A percentile compares a stretch with the other conserved stretches of the same genome.
Conservation (phyloP, 1,139 yeast species). For the Candida albicans region DNA sequence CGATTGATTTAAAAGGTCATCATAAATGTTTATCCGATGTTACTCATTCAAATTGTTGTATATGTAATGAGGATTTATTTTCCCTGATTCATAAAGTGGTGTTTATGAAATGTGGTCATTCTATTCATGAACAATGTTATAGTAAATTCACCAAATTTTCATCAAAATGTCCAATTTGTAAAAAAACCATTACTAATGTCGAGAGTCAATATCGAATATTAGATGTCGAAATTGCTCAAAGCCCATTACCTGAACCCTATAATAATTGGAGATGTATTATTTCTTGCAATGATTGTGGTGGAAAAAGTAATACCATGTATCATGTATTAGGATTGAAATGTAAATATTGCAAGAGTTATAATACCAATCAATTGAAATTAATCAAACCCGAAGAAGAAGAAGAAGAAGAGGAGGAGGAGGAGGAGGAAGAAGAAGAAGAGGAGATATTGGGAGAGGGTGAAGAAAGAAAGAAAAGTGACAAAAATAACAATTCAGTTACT, state of each 20-base stretch:
- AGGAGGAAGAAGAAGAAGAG: slow-evolving; percentile 8
- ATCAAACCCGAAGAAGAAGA: slow-evolving; percentile 56
- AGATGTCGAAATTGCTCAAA: slow-evolving; percentile 77
- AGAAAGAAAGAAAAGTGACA: neutral
- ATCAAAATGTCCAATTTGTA: slow-evolving; percentile 89
- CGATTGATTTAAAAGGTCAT: slow-evolving; percentile 71
- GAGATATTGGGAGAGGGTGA: slow-evolving; percentile 8
- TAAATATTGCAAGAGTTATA: slow-evolving; percentile 81
- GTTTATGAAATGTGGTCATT: slow-evolving; percentile 93
- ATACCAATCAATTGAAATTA: slow-evolving; percentile 71
- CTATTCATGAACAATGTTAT: slow-evolving; percentile 84
- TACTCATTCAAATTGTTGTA: slow-evolving; percentile 90
- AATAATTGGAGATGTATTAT: slow-evolving; percentile 73
- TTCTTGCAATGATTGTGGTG: slow-evolving; percentile 87
- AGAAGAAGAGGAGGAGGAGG: slow-evolving; percentile 24
- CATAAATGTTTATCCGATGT: slow-evolving; percentile 86
- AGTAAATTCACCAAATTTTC: slow-evolving; percentile 76
- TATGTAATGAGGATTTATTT: slow-evolving; percentile 89
- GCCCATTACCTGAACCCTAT: slow-evolving; percentile 80
- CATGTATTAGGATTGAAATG: slow-evolving; percentile 89
- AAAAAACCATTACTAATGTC: slow-evolving; percentile 80
- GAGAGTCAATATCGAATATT: slow-evolving; percentile 83
- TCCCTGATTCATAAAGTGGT: slow-evolving; percentile 84
- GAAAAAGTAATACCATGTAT: slow-evolving; percentile 72
- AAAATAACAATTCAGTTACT: neutral